Conservation (phyloP, 2,329 filamentous ascomycete species). For the Coniochaeta sp. region DNA sequence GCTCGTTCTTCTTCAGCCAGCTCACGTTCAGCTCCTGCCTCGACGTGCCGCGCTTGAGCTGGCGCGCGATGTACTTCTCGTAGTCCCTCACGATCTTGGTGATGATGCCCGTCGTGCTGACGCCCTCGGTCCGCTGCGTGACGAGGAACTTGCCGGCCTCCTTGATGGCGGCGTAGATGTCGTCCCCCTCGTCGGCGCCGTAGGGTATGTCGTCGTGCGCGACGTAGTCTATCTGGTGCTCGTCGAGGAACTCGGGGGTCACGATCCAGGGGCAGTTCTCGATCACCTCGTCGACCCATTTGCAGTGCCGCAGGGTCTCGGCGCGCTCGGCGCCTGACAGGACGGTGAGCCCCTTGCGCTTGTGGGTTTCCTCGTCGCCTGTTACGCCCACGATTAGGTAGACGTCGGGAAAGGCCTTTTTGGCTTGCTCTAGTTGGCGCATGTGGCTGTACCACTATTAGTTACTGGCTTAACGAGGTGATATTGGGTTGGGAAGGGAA, state of each 20-base stretch:
- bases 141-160: constrained; percentile 91
- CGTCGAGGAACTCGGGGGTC: constrained; percentile 78
- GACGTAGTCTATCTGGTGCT: constrained; percentile 93
- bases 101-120: constrained; percentile 97
- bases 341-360: constrained; percentile 90
- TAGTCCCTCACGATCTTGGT: constrained; percentile 99
- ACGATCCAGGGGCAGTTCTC: constrained; percentile 98
- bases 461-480: too few relatives aligned
- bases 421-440: constrained; percentile 96
- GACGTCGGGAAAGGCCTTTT: constrained; percentile 88
- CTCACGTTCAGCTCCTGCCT: constrained; percentile 96
- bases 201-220: constrained; percentile 97
- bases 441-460: constrained; percentile 61
- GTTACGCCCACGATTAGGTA: constrained; percentile 94
- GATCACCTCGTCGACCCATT: constrained; percentile 98
- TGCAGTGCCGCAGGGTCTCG: constrained; percentile 92
- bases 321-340: constrained; percentile 86
- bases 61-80: constrained; percentile 93
- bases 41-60: constrained; percentile 90
- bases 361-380: constrained; percentile 89
- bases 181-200: constrained; percentile 88
- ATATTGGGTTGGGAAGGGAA: neutral
- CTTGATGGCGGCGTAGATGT: constrained; percentile 96
- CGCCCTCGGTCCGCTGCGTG: constrained; percentile 92
- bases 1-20: constrained; percentile 99